These are phyloP conservation scores for Fusarium caatingaense DNA, from an alignment of 2,329 filamentous ascomycete species.

Conservation along the genomic window DNA sequence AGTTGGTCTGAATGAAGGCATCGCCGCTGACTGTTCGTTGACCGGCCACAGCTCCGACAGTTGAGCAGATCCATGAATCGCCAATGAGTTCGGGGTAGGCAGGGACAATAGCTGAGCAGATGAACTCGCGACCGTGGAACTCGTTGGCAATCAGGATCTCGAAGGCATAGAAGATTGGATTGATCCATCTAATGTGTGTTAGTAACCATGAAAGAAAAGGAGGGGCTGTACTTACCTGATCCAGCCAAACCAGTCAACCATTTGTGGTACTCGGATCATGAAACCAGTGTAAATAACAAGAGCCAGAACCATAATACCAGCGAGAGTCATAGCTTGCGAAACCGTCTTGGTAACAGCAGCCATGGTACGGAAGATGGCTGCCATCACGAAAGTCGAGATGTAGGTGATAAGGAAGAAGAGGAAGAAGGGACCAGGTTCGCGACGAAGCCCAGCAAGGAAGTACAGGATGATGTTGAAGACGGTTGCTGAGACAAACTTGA, in stretches of 20 bases:
- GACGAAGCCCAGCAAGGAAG: slow-evolving; percentile 64
- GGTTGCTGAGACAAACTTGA: slow-evolving; percentile 64
- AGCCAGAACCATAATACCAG: slow-evolving; percentile 67
- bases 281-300: slow-evolving; percentile 53
- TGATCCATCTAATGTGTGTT: slow-evolving; percentile 72
- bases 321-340: slow-evolving; percentile 65
- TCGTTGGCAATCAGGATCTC: slow-evolving; percentile 80
- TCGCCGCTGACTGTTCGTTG: slow-evolving; percentile 68
- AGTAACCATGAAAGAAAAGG: background rate
- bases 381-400: slow-evolving; percentile 76
- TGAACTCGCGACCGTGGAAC: slow-evolving; percentile 68
- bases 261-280: slow-evolving; percentile 42
- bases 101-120: slow-evolving; percentile 65
- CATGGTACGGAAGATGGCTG: slow-evolving; percentile 79
- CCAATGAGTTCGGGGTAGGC: slow-evolving; percentile 58
- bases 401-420: slow-evolving; percentile 79
- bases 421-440: slow-evolving; percentile 77
- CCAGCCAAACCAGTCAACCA: slow-evolving; percentile 83
- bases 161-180: slow-evolving; percentile 80
- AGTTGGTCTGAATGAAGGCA: slow-evolving; percentile 66
- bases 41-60: slow-evolving; percentile 66
- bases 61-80: slow-evolving; percentile 63
- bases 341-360: slow-evolving; percentile 76
- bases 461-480: slow-evolving; percentile 69
- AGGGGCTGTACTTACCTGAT: background rate